Conservation (phyloP, 768 basidiomycete species). For the Suillus ampliporus region DNA sequence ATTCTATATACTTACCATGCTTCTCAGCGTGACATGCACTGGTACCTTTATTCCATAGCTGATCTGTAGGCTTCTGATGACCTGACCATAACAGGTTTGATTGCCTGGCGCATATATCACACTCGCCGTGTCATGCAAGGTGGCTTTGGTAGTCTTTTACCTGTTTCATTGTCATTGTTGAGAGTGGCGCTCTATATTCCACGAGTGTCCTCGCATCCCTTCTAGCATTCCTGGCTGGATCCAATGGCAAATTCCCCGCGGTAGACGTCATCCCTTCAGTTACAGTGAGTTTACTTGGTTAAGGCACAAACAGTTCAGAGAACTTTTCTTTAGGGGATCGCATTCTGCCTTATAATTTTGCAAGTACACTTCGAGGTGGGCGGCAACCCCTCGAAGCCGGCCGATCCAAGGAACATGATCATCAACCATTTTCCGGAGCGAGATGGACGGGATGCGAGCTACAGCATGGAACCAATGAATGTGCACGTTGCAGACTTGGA, state of each 20-base stretch:
- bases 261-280: constrained; percentile 2
- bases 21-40: not conserved
- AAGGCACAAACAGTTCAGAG: not conserved
- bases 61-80: not conserved
- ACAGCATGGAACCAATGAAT: not conserved
- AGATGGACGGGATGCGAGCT: not conserved
- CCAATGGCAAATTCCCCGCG: constrained; percentile 9
- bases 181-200: constrained; percentile 14
- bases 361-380: constrained; percentile 16
- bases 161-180: constrained; percentile 12
- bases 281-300: not conserved
- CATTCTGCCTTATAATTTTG: constrained; percentile 13
- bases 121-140: constrained; percentile 1
- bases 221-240: constrained; percentile 4
- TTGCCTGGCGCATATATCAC: constrained; percentile 13
- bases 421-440: not conserved
- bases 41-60: not conserved
- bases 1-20: not conserved
- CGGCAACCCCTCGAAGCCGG: not conserved
- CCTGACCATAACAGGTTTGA: not conserved
- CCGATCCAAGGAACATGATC: not conserved
- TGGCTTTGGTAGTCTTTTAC: not conserved
- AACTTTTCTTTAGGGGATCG: constrained; percentile 5
- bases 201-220: constrained; percentile 6
- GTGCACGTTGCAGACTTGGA: not conserved